Percentiles rank a stretch among this genome's conserved stretches.
phyloP scores from a whole-genome alignment of 2,329 filamentous ascomycete species.

The Malbranchea cinnamomea region DNA sequence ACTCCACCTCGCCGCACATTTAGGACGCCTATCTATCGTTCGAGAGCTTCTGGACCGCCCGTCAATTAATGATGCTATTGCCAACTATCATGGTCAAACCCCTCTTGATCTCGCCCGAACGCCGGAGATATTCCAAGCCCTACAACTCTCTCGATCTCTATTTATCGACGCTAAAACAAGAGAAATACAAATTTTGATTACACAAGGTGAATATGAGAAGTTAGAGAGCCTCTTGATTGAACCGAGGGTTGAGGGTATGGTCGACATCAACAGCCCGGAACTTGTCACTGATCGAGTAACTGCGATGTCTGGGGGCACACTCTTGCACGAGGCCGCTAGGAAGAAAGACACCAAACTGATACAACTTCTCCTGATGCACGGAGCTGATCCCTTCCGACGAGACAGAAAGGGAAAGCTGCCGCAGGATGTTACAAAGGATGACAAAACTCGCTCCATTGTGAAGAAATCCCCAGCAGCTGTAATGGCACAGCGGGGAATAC shows the following conservation, averaged over 20 bases:
- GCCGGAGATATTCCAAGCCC: conserved; percentile 87
- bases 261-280: conserved; percentile 88
- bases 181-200: conserved; percentile 68
- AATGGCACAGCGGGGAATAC: conserved; percentile 84
- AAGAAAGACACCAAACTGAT: conserved; percentile 78
- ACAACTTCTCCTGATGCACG: conserved; percentile 78
- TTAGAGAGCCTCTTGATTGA: conserved; percentile 73
- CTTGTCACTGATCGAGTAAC: conserved; percentile 69
- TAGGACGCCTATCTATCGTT: conserved; percentile 69
- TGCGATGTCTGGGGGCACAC: conserved; percentile 68
- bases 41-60: conserved; percentile 68
- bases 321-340: conserved; percentile 84
- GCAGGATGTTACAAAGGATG: conserved; percentile 92
- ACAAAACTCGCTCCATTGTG: conserved; percentile 70
- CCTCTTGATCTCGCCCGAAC: conserved; percentile 80
- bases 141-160: conserved; percentile 78
- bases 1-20: conserved; percentile 69
- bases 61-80: conserved; percentile 72
- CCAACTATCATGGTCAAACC: conserved; percentile 71
- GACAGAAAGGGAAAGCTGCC: conserved; percentile 92
- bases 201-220: conserved; percentile 55
- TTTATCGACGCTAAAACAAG: conserved; percentile 78
- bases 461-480: conserved; percentile 92
- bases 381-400: conserved; percentile 86
- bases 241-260: conserved; percentile 63